Conservation (phyloP, 495 filamentous ascomycete species). For the Neurospora sp. region DNA sequence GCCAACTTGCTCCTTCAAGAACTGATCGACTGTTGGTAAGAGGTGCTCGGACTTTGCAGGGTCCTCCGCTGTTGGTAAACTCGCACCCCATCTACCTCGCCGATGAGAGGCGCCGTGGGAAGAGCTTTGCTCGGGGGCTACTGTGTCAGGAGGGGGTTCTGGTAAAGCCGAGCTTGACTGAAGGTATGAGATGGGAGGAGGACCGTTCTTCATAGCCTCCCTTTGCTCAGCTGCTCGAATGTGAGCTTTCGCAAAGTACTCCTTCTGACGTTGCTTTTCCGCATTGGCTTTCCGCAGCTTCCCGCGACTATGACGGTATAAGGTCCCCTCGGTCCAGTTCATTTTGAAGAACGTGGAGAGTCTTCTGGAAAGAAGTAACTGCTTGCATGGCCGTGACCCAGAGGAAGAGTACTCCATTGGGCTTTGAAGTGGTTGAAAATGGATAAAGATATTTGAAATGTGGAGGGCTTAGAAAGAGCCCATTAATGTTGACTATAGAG, state of each 20-base stretch:
- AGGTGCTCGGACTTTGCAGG: background rate
- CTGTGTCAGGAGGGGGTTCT: background rate
- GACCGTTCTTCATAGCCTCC: conserved; percentile 4
- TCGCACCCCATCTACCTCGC: background rate
- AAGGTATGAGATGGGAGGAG: conserved; percentile 4
- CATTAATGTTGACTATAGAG: background rate
- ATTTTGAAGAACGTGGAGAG: conserved; percentile 13
- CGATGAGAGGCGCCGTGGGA: background rate
- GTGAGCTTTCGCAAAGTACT: conserved; percentile 32
- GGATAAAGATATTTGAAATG: background rate
- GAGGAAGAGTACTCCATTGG: background rate
- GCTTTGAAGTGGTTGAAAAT: background rate
- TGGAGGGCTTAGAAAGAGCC: background rate
- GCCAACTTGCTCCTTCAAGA: conserved; percentile 6
- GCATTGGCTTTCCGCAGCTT: conserved; percentile 23
- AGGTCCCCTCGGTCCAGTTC: conserved; percentile 38
- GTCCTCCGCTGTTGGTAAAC: background rate
- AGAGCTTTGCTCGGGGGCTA: background rate
- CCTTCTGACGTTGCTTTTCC: conserved; percentile 24
- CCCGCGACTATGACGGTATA: conserved; percentile 27
- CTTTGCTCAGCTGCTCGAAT: conserved; percentile 13
- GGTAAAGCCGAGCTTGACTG: conserved; percentile 1
- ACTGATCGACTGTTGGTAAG: conserved; percentile 10
- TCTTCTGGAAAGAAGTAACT: background rate
- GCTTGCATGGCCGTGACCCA: background rate